Evolutionary conservation across 1,284 basidiomycete species (phyloP), one percentile per base, ranked within the genome.

Genomic region (Ceratobasidium sp.): DNA sequence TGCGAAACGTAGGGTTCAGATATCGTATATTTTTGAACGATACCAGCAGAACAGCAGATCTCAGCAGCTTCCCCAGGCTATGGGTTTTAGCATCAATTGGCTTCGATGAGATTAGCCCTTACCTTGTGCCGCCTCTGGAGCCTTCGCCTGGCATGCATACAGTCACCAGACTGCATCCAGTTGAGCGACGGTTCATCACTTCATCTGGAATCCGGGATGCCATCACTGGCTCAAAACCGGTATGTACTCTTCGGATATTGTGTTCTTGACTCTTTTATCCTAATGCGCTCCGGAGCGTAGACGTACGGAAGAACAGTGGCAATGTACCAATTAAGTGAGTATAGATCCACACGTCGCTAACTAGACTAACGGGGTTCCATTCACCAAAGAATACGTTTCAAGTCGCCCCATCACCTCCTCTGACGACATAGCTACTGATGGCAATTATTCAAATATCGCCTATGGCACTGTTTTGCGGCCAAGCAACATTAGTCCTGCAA

Each of bases 161-260:
- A 2, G 19, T 14, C 14, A 14, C 48, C 8, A 22, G n/a, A n/a
- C 14, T 51, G 33, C 8, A 14, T n/a, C 36, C 4, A 22, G 22
- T 19, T n/a, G 33, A 8, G n/a, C n/a, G 63, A 14, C 29, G 63
- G 36, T 64, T 27, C 24, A 64, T 64, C 24, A 14, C 31, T 14
- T 64, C 62, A 2, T 64, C 62, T 11, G 24, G 24, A 19, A 8
- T 64, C 6, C 2, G 36, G n/a, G 62, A 64, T 24, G 19, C 62
- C 8, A 48, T 64, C 8, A 48, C 41, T 45, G 62, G 62, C 22
- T 45, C 44, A 24, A 47, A 48, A 17, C 62, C 62, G 41, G 62
- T 64, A 44, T 44, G 62, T 64, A 14, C 27, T n/a, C 45, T 17
- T 22, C 5, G 27, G 6, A 6, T 24, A 6, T n/a, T 7, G 50